Evolutionary conservation across 2,329 filamentous ascomycete genomes (phyloP).

Genomic region (Dothidotthia symphoricarpi): DNA sequence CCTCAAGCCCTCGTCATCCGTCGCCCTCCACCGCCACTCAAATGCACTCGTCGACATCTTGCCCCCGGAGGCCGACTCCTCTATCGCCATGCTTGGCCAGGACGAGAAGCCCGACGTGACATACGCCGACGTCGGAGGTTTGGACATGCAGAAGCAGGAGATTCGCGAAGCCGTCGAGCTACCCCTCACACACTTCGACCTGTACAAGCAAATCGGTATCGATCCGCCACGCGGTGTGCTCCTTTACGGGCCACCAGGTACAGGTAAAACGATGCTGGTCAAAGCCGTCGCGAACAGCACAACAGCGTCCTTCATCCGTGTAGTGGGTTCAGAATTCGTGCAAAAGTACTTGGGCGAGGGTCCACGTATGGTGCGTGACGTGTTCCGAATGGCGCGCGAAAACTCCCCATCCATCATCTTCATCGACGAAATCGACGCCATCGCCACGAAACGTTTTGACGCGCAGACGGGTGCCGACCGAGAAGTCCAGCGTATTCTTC

Average conservation of each 20-base stretch:
- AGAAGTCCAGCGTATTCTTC: constrained; percentile 96
- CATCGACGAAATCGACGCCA: constrained; percentile 98
- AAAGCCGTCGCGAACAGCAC: constrained; percentile 99
- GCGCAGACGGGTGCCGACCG: constrained; percentile 96
- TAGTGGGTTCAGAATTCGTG: constrained; percentile 97
- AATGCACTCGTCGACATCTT: constrained; percentile 98
- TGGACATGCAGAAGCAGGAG: constrained; percentile 99
- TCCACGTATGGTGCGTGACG: constrained; percentile 97
- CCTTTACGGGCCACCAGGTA: constrained; percentile 92
- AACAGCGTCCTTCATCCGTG: constrained; percentile 95
- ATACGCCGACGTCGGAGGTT: constrained; percentile 93
- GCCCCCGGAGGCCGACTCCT: constrained; percentile 97
- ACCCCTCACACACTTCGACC: constrained; percentile 93
- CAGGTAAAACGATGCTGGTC: constrained; percentile 95
- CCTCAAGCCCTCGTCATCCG: constrained; percentile 95
- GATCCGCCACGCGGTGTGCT: constrained; percentile 95
- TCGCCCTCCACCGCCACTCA: constrained; percentile 95
- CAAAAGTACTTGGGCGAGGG: constrained; percentile 98
- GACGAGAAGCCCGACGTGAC: constrained; percentile 98
- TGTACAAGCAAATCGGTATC: constrained; percentile 99
- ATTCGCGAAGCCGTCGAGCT: constrained; percentile 97
- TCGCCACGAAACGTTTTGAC: constrained; percentile 98
- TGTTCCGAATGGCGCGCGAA: constrained; percentile 98
- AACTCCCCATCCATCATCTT: constrained; percentile 99
- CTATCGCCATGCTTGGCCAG: constrained; percentile 94